Conservation (phyloP, 2,329 filamentous ascomycete species). For the Iodosphaeria phyllophila region DNA sequence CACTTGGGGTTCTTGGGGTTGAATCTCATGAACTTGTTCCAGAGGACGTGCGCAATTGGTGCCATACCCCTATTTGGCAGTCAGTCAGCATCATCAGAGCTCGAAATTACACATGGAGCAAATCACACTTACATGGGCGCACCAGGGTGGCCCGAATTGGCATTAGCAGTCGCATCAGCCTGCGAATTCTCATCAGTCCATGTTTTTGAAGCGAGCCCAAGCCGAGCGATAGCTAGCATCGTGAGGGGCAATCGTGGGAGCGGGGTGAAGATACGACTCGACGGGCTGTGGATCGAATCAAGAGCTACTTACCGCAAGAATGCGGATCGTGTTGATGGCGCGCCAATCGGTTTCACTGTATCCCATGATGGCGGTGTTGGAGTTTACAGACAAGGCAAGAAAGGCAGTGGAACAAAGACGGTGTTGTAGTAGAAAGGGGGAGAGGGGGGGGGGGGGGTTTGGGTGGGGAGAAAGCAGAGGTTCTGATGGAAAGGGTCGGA, state of each 20-base stretch:
- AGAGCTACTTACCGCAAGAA: conserved; percentile 63
- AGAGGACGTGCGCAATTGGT: conserved; percentile 88
- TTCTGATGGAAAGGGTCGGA: too few relatives aligned
- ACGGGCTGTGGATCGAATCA: conserved; percentile 3
- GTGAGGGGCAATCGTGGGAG: conserved; percentile 15
- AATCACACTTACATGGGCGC: conserved; percentile 61
- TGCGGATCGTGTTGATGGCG: conserved; percentile 95
- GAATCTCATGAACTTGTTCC: conserved; percentile 98
- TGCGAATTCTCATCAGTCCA: conserved; percentile 20
- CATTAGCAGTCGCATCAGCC: conserved; percentile 92
- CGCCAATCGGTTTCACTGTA: conserved; percentile 76
- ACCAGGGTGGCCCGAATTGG: conserved; percentile 97
- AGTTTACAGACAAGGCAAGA: too few relatives aligned
- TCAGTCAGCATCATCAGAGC: conserved; percentile 4
- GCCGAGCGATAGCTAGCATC: neutral
- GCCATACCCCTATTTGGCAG: conserved; percentile 50
- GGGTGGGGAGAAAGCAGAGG: too few relatives aligned
- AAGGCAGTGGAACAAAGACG: too few relatives aligned
- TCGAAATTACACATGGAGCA: neutral
- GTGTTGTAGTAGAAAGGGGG: too few relatives aligned
- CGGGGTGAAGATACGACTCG: conserved; percentile 7
- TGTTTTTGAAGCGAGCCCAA: conserved; percentile 1
- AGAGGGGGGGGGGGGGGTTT: too few relatives aligned
- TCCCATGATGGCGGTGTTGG: conserved; percentile 46
- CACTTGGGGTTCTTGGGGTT: conserved; percentile 98